Base-by-base conservation (phyloP, 1,284 basidiomycete species). In the Dichomitus squalens region DNA sequence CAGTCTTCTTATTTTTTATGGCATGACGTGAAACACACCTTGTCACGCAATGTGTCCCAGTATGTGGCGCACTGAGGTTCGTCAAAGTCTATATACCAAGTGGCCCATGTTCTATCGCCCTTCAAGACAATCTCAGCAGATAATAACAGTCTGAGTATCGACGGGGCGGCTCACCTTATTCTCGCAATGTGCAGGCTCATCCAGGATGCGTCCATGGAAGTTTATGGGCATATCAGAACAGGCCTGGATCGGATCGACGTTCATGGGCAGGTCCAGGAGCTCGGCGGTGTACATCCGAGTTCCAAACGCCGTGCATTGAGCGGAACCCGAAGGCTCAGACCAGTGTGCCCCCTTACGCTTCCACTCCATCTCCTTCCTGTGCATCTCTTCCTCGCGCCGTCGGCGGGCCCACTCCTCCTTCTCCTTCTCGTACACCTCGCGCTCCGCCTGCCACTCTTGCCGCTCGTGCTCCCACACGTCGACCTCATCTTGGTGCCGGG, bases 61-160 rank as follows among this genome's bases (percentile, higher is more conserved):
- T 61, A 55, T 6, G 58, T 48, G 35, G 31, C 51, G 44, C 69
- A 70, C n/a, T 52, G 58, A 5, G 62, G 53, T 18, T 63, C 66
- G 21, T 60, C 66, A 34, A 61, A 61, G 23, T 61, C 51, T 7
- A 70, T 50, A 14, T 49, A 52, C 66, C 67, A 69, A 34, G 54
- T 56, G 3, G 63, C 67, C 12, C 58, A 55, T 11, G 65, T 48
- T 2, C 60, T 60, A 41, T 52, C 36, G 47, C 46, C 3, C 51
- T 25, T 5, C 27, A 34, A 46, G 23, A 8, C 12, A n/a, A 20
- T 23, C 14, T 31, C 21, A 21, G 39, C 21, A 16, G 9, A 23
- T 21, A 18, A 2, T n/a, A 11, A 31, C 29, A 5, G 11, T 33
- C 33, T 7, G 21, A 12, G 18, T n/a, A 25, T 44, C n/a, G 2